Percentiles rank a stretch among this genome's conserved stretches.
Evolutionary conservation across 164 flowering plant genomes (phyloP).

Genomic region (Vitis vinifera): ASM3070453v1 NC_081809.1:18374001-18374500

Average conservation of each 20-base stretch:
- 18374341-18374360: not conserved
- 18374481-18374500: slow-evolving; percentile 1
- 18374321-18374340: not conserved
- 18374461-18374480: not conserved
- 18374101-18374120: not conserved
- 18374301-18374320: not conserved
- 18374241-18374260: not conserved
- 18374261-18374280: not conserved
- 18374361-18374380: slow-evolving; percentile 2
- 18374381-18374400: slow-evolving; percentile 71
- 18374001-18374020: not conserved
- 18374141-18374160: not conserved
- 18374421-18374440: slow-evolving; percentile 66
- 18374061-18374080: not conserved
- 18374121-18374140: not conserved
- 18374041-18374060: not conserved
- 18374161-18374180: not conserved
- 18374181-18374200: not conserved
- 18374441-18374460: slow-evolving; percentile 82
- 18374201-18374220: not conserved
- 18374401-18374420: slow-evolving; percentile 78
- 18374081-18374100: not conserved
- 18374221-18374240: not conserved
- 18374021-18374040: not conserved
- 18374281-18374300: not conserved